A percentile compares a stretch with the other conserved stretches of the same genome.
Evolutionary conservation across 768 basidiomycete genomes (phyloP).

Genomic region (Rhizopogon vinicolor): DNA sequence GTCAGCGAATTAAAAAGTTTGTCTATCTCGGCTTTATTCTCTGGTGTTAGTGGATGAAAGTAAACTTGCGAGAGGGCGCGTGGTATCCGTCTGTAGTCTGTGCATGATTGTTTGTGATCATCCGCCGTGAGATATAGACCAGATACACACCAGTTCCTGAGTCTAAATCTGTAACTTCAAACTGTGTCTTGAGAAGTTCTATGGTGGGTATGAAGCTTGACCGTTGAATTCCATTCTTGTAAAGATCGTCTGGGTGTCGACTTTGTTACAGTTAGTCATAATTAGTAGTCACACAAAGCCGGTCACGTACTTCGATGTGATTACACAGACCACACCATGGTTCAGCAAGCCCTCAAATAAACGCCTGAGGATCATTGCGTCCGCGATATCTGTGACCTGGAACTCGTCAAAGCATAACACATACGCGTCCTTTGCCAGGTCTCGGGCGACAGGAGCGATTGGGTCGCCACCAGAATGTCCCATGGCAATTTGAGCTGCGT

Average conservation of each 20-base stretch:
- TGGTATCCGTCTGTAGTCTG: slow-evolving; percentile 94
- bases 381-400: slow-evolving; percentile 97
- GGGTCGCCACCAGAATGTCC: slow-evolving; percentile 73
- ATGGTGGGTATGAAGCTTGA: slow-evolving; percentile 94
- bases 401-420: slow-evolving; percentile 98
- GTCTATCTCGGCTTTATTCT: slow-evolving; percentile 64
- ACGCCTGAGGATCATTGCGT: slow-evolving; percentile 95
- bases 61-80: slow-evolving; percentile 93
- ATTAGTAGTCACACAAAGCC: neutral
- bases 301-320: slow-evolving; percentile 90
- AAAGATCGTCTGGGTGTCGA: slow-evolving; percentile 94
- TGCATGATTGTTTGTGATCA: slow-evolving; percentile 2
- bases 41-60: slow-evolving; percentile 70
- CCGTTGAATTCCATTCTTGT: slow-evolving; percentile 98
- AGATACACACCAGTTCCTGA: slow-evolving; percentile 77
- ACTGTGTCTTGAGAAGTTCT: slow-evolving; percentile 82
- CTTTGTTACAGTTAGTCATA: slow-evolving; percentile 35
- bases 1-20: slow-evolving; percentile 82
- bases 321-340: slow-evolving; percentile 88
- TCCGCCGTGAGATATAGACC: neutral
- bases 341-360: slow-evolving; percentile 82
- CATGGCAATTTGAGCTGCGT: slow-evolving; percentile 71
- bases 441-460: slow-evolving; percentile 81
- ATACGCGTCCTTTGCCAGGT: slow-evolving; percentile 77
- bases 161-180: slow-evolving; percentile 88